Evolutionary conservation across 768 basidiomycete genomes (phyloP).

Genomic region (Termitomyces eurrhizus): DNA sequence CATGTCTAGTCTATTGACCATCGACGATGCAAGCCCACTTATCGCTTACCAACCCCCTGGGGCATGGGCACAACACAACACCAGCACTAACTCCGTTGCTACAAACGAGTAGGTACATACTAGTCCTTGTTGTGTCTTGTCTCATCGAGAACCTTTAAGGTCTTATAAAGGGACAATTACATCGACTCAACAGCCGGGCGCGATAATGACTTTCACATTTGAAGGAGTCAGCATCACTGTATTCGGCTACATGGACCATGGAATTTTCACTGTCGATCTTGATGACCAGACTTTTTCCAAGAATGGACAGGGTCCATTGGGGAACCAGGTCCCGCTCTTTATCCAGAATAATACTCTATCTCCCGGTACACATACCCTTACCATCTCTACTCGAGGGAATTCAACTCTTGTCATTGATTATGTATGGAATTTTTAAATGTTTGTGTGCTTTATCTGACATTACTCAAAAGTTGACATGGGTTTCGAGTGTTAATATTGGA

Average conservation of each 20-base stretch:
- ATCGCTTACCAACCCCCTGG: conserved; percentile 1
- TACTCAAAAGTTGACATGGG: conserved; percentile 6
- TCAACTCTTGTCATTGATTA: conserved; percentile 4
- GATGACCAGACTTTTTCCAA: neutral
- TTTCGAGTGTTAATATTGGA: conserved; percentile 1
- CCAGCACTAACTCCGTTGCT: neutral
- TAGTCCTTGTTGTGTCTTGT: neutral
- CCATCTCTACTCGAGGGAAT: neutral
- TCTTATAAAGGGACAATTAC: conserved; percentile 2
- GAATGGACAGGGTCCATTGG: neutral
- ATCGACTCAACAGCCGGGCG: neutral
- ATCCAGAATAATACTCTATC: neutral
- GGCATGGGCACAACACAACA: conserved; percentile 6
- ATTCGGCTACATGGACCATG: conserved; percentile 1
- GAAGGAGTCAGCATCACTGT: conserved; percentile 4
- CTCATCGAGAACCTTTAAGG: neutral
- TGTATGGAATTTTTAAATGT: neutral
- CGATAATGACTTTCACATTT: conserved; percentile 10
- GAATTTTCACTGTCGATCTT: conserved; percentile 4
- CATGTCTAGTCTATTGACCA: conserved; percentile 4
- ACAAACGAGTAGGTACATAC: neutral
- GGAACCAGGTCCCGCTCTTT: neutral
- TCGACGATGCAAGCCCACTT: conserved; percentile 7
- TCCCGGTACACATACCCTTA: conserved; percentile 5
- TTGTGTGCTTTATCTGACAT: neutral